These are phyloP conservation scores for Diplogelasinospora grovesii DNA, from an alignment of 495 filamentous ascomycete species.

Conservation along the genomic window DNA sequence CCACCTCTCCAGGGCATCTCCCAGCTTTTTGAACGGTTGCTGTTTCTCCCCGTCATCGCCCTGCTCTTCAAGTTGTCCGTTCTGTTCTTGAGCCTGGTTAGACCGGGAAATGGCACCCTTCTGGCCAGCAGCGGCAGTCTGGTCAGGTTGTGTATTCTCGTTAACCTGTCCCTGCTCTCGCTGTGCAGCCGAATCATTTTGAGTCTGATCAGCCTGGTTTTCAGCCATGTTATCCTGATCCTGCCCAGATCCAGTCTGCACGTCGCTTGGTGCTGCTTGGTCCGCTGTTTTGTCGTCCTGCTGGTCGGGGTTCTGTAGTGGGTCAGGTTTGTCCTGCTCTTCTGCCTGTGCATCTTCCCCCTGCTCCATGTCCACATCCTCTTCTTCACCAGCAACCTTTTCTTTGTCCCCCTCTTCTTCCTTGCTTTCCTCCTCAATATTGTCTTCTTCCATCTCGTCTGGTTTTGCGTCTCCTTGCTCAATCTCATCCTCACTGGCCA, in stretches of 20 bases:
- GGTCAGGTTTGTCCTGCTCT: conserved; percentile 29
- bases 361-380: conserved; percentile 36
- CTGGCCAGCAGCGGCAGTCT: conserved; percentile 43
- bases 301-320: conserved; percentile 27
- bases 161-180: too few relatives aligned
- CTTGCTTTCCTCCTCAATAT: conserved; percentile 21
- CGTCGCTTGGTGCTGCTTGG: conserved; percentile 60
- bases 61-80: conserved; percentile 33
- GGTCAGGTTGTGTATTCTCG: conserved; percentile 41
- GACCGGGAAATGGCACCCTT: conserved; percentile 42
- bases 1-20: conserved; percentile 90
- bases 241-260: conserved; percentile 48
- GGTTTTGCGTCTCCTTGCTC: conserved; percentile 20
- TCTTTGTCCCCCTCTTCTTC: conserved; percentile 25
- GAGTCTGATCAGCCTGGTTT: conserved; percentile 39
- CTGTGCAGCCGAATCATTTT: conserved; percentile 31
- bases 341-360: conserved; percentile 26
- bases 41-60: conserved; percentile 36
- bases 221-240: conserved; percentile 35
- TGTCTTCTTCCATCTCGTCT: conserved; percentile 28
- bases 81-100: conserved; percentile 48
- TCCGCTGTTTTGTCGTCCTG: conserved; percentile 44
- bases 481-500: conserved; percentile 15
- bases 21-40: conserved; percentile 83
- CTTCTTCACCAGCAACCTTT: conserved; percentile 22